A percentile compares a stretch with the other conserved stretches of the same genome.
Evolutionary conservation across 371 early-diverging fungal genomes (phyloP).

Genomic region (Actinomortierella wolfii): DNA sequence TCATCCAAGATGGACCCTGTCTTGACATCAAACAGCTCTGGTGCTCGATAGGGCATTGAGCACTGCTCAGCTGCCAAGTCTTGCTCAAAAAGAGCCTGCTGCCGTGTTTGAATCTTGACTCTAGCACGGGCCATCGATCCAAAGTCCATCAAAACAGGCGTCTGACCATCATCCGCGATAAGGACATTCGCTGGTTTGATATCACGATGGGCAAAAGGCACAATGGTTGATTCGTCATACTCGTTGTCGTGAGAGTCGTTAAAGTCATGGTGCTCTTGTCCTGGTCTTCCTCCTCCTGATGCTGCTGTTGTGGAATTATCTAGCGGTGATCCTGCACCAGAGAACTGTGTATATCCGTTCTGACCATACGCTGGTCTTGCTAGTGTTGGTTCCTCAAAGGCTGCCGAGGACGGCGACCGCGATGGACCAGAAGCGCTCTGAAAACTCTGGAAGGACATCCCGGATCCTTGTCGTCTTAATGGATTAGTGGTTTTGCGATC

Average conservation of each 20-base stretch:
- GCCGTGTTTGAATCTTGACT: conserved; percentile 59
- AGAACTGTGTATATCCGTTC: not conserved
- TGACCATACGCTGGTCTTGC: no score
- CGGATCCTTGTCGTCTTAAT: conserved; percentile 26
- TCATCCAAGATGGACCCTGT: conserved; percentile 62
- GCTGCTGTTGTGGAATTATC: conserved; percentile 8
- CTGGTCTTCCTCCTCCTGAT: conserved; percentile 3
- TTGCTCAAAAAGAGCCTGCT: conserved; percentile 70
- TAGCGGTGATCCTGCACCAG: not conserved
- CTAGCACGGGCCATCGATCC: conserved; percentile 71
- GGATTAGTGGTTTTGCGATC: conserved; percentile 4
- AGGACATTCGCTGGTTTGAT: conserved; percentile 79
- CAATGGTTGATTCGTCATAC: conserved; percentile 39
- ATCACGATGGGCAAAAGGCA: conserved; percentile 78
- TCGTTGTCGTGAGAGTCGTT: not conserved
- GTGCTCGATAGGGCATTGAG: conserved; percentile 81
- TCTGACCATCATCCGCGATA: conserved; percentile 66
- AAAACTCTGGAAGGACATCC: conserved; percentile 10
- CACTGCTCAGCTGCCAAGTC: conserved; percentile 78
- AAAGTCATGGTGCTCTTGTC: conserved; percentile 4
- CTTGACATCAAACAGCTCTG: conserved; percentile 84
- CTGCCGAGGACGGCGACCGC: no score
- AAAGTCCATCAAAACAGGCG: conserved; percentile 80
- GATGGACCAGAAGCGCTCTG: no score
- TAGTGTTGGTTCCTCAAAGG: no score